These are phyloP conservation scores for Zasmidium cellare DNA, from an alignment of 2,329 filamentous ascomycete genomes.

Conservation along the genomic window DNA sequence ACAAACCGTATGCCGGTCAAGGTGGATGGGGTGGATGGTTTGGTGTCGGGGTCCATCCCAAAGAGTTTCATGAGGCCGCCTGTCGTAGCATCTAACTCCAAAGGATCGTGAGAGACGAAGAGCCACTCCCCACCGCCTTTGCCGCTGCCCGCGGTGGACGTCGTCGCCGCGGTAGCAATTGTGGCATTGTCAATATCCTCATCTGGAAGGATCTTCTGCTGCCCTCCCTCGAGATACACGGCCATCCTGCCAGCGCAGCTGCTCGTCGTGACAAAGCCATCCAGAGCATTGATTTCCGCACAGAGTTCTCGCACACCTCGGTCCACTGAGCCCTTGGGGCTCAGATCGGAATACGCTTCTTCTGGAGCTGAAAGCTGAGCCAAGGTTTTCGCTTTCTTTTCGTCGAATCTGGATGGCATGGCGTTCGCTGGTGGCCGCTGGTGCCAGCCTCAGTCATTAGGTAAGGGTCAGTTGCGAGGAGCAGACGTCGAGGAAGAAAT, in stretches of 20 bases:
- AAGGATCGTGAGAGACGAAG: constrained; percentile 80
- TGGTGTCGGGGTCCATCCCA: constrained; percentile 2
- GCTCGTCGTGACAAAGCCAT: constrained; percentile 85
- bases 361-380: constrained; percentile 67
- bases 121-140: constrained; percentile 87
- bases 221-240: constrained; percentile 79
- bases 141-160: constrained; percentile 60
- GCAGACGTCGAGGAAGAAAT: neutral
- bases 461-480: neutral
- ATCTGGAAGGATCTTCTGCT: constrained; percentile 15
- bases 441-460: too few species aligned
- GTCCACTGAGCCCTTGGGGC: constrained; percentile 87
- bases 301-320: constrained; percentile 75
- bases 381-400: constrained; percentile 73
- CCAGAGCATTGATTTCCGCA: constrained; percentile 69
- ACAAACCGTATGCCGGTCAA: constrained; percentile 47
- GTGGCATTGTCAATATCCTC: neutral
- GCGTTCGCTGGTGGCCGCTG: neutral
- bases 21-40: neutral
- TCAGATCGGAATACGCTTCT: constrained; percentile 75
- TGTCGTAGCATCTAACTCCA: constrained; percentile 37
- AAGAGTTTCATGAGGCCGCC: constrained; percentile 21
- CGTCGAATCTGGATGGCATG: constrained; percentile 12
- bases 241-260: constrained; percentile 87
- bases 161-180: constrained; percentile 49